phyloP scores from a whole-genome alignment of 768 basidiomycete genomes.

The Saitozyma sp. region DNA sequence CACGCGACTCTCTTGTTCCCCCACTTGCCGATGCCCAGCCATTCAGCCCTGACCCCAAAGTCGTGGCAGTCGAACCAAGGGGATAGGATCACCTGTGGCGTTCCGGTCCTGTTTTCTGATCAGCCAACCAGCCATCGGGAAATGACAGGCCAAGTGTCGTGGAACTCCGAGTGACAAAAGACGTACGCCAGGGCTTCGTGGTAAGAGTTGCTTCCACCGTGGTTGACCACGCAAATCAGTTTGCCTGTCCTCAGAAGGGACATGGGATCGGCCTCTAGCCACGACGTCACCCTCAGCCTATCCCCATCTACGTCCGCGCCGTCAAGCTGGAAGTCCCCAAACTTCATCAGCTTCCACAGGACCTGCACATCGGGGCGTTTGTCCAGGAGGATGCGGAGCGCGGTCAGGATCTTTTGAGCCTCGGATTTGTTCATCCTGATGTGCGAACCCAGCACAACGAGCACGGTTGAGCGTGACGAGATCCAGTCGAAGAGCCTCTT shows the following conservation, averaged over 20 bases:
- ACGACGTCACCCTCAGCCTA: too few relatives aligned
- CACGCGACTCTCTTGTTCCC: too few relatives aligned
- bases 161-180: background rate
- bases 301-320: too few relatives aligned
- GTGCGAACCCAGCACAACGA: conserved; percentile 24
- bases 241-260: conserved; percentile 6
- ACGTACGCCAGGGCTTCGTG: conserved; percentile 14
- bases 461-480: conserved; percentile 6
- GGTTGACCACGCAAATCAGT: conserved; percentile 10
- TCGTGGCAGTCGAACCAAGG: conserved; percentile 17
- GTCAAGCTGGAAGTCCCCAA: too few relatives aligned
- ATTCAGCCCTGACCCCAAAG: background rate
- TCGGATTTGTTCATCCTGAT: background rate
- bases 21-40: too few relatives aligned
- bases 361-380: conserved; percentile 21
- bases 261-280: too few relatives aligned
- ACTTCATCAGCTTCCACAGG: conserved; percentile 21
- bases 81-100: conserved; percentile 12
- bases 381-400: conserved; percentile 15
- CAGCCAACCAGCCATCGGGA: background rate
- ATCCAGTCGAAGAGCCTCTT: conserved; percentile 16
- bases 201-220: conserved; percentile 16
- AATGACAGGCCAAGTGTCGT: too few relatives aligned
- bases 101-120: conserved; percentile 2
- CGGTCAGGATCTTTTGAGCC: conserved; percentile 9